Conservation (phyloP, 1,284 basidiomycete genomes). For the Retiboletus flavoniger region DNA sequence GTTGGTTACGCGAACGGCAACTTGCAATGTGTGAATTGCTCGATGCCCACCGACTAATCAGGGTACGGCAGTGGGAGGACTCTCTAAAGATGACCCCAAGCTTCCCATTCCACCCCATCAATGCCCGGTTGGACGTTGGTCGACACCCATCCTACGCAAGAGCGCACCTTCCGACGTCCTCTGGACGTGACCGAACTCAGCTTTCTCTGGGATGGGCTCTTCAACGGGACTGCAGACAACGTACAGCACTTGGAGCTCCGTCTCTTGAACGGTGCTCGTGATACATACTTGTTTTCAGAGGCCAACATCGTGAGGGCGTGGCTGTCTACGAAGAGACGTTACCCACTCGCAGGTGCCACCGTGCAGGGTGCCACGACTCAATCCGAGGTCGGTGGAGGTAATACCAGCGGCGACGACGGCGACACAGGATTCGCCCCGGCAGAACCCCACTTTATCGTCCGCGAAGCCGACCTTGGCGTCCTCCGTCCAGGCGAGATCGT, state of each 20-base stretch:
- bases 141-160: constrained; percentile 2
- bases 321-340: constrained; percentile 23
- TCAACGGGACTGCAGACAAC: constrained; percentile 22
- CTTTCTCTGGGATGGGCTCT: constrained; percentile 14
- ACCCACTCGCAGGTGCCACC: constrained; percentile 19
- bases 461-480: constrained; percentile 17
- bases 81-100: background rate
- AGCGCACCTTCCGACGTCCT: constrained; percentile 18
- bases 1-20: too few relatives aligned
- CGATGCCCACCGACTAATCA: too few relatives aligned
- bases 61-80: background rate
- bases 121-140: constrained; percentile 14
- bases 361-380: background rate
- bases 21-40: too few relatives aligned
- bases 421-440: background rate
- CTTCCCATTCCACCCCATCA: background rate
- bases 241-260: constrained; percentile 11
- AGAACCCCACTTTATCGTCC: constrained; percentile 16
- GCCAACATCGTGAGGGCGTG: constrained; percentile 18
- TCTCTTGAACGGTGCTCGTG: constrained; percentile 1
- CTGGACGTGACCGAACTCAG: constrained; percentile 1
- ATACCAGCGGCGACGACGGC: background rate
- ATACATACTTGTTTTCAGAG: constrained; percentile 13
- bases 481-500: constrained; percentile 10
- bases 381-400: background rate